phyloP scores from a whole-genome alignment of 768 basidiomycete genomes.

The Tylopilus sp. region DNA sequence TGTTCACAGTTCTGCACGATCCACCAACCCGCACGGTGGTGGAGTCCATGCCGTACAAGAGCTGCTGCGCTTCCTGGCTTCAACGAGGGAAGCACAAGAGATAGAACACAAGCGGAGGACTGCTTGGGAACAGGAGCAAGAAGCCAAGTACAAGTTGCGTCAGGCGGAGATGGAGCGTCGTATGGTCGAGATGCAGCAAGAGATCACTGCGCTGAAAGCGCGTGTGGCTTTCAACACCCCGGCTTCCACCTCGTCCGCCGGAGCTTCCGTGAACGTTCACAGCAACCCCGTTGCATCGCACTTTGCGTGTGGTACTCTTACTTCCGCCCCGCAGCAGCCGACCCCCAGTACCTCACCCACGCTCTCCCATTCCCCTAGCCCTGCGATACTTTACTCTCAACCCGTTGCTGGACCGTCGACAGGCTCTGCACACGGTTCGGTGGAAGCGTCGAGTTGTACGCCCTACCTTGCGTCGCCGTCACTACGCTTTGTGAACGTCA shows the following conservation, averaged over 20 bases:
- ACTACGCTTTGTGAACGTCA: conserved; percentile 21
- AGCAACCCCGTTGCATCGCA: conserved; percentile 2
- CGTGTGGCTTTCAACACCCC: conserved; percentile 32
- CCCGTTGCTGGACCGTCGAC: conserved; percentile 12
- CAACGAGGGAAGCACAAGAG: conserved; percentile 58
- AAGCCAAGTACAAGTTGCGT: conserved; percentile 50
- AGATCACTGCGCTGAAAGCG: conserved; percentile 45
- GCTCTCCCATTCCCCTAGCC: conserved; percentile 27
- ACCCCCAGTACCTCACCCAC: conserved; percentile 31
- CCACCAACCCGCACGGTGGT: conserved; percentile 32
- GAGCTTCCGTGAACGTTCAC: neutral
- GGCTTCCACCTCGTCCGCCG: conserved; percentile 2
- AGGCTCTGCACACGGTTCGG: neutral
- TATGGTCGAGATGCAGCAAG: conserved; percentile 52
- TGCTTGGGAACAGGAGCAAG: conserved; percentile 71
- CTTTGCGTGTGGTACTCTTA: conserved; percentile 2
- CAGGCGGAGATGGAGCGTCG: conserved; percentile 60
- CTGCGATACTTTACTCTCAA: conserved; percentile 22
- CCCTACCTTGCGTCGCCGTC: conserved; percentile 15
- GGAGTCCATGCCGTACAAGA: conserved; percentile 53
- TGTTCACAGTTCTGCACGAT: conserved; percentile 11
- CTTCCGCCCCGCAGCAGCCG: conserved; percentile 22
- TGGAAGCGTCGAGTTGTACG: conserved; percentile 2
- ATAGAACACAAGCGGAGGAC: conserved; percentile 55
- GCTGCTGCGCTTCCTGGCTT: conserved; percentile 54